Conservation (phyloP, 306 rosid species). For the Dryas drummondii region DNA sequence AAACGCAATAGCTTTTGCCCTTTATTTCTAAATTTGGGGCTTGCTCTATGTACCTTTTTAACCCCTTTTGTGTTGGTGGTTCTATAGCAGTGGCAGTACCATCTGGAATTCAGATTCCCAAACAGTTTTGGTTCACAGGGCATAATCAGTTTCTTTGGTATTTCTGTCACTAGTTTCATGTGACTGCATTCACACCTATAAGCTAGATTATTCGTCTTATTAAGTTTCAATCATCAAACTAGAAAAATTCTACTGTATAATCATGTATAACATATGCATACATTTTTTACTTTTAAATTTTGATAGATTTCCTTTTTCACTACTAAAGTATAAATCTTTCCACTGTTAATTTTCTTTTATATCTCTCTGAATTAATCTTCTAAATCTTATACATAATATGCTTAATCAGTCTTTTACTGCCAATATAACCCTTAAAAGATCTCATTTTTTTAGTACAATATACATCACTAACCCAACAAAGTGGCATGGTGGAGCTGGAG, state of each 20-base stretch:
- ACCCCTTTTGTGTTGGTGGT: background rate
- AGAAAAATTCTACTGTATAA: no score
- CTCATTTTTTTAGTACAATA: background rate
- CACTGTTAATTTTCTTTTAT: no score
- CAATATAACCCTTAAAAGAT: background rate
- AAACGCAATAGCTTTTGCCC: background rate
- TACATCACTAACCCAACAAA: background rate
- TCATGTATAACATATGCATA: no score
- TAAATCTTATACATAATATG: background rate
- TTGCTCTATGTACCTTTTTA: background rate
- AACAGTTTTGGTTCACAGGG: background rate
- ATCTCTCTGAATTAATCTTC: background rate
- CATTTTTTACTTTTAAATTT: no score
- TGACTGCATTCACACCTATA: background rate
- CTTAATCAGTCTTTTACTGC: background rate
- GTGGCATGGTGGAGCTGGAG: constrained; percentile 8
- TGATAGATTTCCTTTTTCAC: no score
- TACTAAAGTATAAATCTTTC: no score
- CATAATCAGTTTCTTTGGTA: background rate
- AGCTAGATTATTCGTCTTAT: background rate
- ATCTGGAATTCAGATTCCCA: no score
- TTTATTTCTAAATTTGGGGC: constrained; percentile 9
- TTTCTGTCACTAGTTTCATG: background rate
- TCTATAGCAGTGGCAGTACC: background rate
- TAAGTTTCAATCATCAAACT: background rate